These are phyloP conservation scores for Eimeria praecox DNA, from an alignment of 169 alveolate genomes.

Conservation along the genomic window DNA sequence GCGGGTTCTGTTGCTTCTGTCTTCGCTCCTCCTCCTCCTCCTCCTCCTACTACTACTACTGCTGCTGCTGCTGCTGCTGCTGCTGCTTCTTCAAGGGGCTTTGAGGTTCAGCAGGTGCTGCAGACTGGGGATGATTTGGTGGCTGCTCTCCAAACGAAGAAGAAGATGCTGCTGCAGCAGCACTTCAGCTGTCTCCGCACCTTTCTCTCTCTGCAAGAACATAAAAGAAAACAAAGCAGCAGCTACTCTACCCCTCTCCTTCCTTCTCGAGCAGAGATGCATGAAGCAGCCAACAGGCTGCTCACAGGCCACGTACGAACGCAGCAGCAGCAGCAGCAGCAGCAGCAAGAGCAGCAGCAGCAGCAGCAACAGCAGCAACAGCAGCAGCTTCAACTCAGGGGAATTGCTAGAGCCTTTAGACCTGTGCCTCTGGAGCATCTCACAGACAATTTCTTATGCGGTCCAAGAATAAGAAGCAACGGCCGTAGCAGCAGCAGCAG, in stretches of 20 bases:
- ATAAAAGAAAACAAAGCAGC: neutral
- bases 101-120: conserved; percentile 9
- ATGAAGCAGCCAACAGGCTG: neutral
- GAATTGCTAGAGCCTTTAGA: neutral
- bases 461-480: neutral
- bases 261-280: neutral
- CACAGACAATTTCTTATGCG: neutral
- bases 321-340: neutral
- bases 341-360: neutral
- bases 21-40: neutral
- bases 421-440: neutral
- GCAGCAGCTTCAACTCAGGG: neutral
- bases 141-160: conserved; percentile 2
- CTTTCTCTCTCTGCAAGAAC: neutral
- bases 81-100: conserved; percentile 22
- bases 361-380: conserved; percentile 2
- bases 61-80: conserved; percentile 35
- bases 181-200: neutral
- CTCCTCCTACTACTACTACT: conserved; percentile 43
- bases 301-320: neutral
- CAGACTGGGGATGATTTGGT: neutral
- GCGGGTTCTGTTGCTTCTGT: neutral
- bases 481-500: conserved; percentile 9
- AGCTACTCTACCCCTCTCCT: neutral
- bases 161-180: conserved; percentile 11